phyloP scores from a whole-genome alignment of 257 asterid species.

The Sherardia arvensis region DNA sequence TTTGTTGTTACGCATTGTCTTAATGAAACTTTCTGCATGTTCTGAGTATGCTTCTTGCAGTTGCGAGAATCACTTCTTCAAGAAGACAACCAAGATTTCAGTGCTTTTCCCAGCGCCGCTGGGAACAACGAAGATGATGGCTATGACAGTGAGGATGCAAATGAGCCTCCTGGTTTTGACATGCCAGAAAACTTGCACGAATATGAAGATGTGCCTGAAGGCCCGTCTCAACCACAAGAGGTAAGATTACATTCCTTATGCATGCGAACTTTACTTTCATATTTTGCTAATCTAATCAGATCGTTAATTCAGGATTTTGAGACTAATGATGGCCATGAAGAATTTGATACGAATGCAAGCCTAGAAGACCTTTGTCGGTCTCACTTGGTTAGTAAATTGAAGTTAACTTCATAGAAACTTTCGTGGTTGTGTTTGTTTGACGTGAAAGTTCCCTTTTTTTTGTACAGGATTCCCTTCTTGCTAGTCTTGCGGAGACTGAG shows the following conservation, averaged over 20 bases:
- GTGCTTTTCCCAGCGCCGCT: conserved; percentile 24
- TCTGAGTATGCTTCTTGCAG: conserved; percentile 37
- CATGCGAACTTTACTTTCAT: too few species aligned
- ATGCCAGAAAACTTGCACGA: conserved; percentile 37
- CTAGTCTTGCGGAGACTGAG: conserved; percentile 70
- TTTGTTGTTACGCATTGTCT: conserved; percentile 8
- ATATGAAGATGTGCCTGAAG: conserved; percentile 20
- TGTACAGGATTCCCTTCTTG: conserved; percentile 76
- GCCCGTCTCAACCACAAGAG: conserved; percentile 31
- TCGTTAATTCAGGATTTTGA: too few species aligned
- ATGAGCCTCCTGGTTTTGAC: conserved; percentile 46
- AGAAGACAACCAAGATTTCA: conserved; percentile 28
- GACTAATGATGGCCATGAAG: conserved; percentile 21
- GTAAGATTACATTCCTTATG: too few species aligned
- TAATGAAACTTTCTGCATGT: neutral
- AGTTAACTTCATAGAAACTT: too few species aligned
- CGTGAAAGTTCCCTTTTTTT: conserved; percentile 2
- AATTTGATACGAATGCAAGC: conserved; percentile 38
- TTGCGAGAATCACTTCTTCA: conserved; percentile 63
- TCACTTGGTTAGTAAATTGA: conserved; percentile 73
- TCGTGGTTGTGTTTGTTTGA: too few species aligned
- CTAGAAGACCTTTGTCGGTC: conserved; percentile 93
- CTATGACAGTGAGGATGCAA: conserved; percentile 56
- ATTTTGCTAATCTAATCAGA: too few species aligned
- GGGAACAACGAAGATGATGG: conserved; percentile 36